phyloP scores from a whole-genome alignment of 2,329 filamentous ascomycete genomes.

The Diplodia corticola region DNA sequence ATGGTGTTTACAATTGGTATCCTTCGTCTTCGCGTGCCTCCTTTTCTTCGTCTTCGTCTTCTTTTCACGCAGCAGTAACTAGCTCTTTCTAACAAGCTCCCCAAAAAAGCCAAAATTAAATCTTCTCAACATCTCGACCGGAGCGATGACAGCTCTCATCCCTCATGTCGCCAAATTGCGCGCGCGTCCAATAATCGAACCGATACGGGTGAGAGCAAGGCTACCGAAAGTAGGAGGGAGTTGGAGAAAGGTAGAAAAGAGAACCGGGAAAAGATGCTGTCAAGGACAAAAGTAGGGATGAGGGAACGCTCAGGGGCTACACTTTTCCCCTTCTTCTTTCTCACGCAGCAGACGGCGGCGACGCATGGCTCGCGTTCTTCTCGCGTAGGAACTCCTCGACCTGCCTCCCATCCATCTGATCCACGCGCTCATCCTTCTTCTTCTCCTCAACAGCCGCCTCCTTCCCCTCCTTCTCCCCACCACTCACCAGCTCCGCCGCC shows the following conservation, averaged over 20 bases:
- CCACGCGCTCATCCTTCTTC: slow-evolving; percentile 32
- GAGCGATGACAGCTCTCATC: background rate
- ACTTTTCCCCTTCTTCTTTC: too few species aligned
- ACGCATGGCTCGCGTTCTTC: slow-evolving; percentile 25
- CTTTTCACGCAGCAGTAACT: background rate
- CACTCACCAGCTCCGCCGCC: slow-evolving; percentile 36
- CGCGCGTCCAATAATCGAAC: background rate
- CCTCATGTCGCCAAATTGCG: background rate
- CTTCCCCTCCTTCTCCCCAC: slow-evolving; percentile 20
- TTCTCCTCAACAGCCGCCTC: slow-evolving; percentile 3
- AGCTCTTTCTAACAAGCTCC: background rate
- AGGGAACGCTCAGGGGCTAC: too few species aligned
- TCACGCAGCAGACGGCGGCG: background rate
- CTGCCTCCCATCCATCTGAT: slow-evolving; percentile 31
- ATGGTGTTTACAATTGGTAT: background rate
- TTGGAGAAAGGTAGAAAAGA: too few species aligned
- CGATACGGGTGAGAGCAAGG: background rate
- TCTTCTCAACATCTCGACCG: too few species aligned
- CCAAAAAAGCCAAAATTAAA: background rate
- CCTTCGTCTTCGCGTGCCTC: background rate
- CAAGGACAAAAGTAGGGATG: background rate
- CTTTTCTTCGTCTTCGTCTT: background rate
- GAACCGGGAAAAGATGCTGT: background rate
- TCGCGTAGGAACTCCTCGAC: slow-evolving; percentile 38
- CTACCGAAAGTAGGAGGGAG: background rate